These are phyloP conservation scores for Microbotryum intermedium DNA, from an alignment of 1,284 basidiomycete species.

Conservation along the genomic window DNA sequence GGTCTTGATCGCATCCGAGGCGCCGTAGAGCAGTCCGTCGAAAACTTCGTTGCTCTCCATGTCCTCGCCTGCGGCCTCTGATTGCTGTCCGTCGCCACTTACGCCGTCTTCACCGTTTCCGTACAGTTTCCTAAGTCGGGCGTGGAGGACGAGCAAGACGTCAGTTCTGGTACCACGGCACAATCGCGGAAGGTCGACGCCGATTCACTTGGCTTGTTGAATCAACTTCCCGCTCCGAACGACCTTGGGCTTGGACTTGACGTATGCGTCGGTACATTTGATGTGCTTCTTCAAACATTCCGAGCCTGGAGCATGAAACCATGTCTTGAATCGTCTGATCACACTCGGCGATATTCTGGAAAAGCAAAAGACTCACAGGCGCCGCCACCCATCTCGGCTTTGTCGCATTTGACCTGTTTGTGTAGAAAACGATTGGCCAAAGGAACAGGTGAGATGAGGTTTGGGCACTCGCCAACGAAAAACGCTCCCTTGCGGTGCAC, in stretches of 20 bases:
- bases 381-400: constrained; percentile 11
- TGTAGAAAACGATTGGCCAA: constrained; percentile 7
- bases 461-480: too few species aligned
- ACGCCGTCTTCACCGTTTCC: constrained; percentile 6
- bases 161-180: not conserved
- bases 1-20: too few species aligned
- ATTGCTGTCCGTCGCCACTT: not conserved
- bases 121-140: not conserved
- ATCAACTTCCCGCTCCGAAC: constrained; percentile 25
- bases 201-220: constrained; percentile 21
- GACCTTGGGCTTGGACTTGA: constrained; percentile 25
- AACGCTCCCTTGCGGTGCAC: not conserved
- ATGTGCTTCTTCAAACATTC: not conserved
- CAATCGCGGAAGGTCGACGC: not conserved
- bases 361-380: constrained; percentile 10
- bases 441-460: not conserved
- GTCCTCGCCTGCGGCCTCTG: too few species aligned
- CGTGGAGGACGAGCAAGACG: too few species aligned
- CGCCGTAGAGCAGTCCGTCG: too few species aligned
- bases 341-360: not conserved
- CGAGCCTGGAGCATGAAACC: too few species aligned
- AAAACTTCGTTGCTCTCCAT: too few species aligned
- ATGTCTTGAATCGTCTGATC: not conserved
- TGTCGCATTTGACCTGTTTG: constrained; percentile 20
- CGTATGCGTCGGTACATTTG: constrained; percentile 25